Evolutionary conservation across 495 filamentous ascomycete species (phyloP).

Genomic region (Glarea lozoyensis): DNA sequence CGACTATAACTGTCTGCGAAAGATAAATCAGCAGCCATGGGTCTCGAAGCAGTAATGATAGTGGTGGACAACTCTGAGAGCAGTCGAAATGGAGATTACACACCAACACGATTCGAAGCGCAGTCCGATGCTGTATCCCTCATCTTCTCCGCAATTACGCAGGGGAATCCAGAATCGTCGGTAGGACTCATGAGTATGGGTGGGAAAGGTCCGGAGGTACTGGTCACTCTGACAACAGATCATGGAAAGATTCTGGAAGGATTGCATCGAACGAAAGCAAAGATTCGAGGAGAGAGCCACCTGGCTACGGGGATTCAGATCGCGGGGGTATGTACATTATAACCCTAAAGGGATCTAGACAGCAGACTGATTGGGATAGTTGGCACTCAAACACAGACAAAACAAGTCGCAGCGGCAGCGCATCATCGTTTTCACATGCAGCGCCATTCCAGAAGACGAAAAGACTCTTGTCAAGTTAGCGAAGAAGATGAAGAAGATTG

Average conservation of each 20-base stretch:
- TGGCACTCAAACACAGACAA: constrained; percentile 96
- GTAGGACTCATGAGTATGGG: constrained; percentile 99
- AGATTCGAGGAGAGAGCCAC: constrained; percentile 81
- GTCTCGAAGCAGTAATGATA: constrained; percentile 57
- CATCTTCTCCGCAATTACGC: constrained; percentile 88
- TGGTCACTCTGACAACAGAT: constrained; percentile 91
- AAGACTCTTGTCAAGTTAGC: constrained; percentile 82
- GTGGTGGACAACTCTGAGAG: constrained; percentile 96
- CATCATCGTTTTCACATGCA: constrained; percentile 93
- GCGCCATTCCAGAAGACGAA: constrained; percentile 79
- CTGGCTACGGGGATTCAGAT: constrained; percentile 90
- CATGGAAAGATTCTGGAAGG: constrained; percentile 92
- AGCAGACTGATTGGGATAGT: constrained; percentile 33
- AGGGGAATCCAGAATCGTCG: constrained; percentile 90
- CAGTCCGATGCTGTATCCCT: constrained; percentile 91
- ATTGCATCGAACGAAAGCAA: constrained; percentile 90
- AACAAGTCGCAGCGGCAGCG: constrained; percentile 93
- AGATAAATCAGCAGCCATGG: constrained; percentile 35
- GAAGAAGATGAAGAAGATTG: constrained; percentile 97
- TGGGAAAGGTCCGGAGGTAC: constrained; percentile 89
- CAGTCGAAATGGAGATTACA: constrained; percentile 94
- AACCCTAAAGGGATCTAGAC: not conserved
- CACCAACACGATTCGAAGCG: constrained; percentile 88
- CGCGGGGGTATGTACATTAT: constrained; percentile 61
- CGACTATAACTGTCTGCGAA: constrained; percentile 9